Evolutionary conservation across 495 filamentous ascomycete species (phyloP).

Genomic region (Xanthoparmelia taractica): DNA sequence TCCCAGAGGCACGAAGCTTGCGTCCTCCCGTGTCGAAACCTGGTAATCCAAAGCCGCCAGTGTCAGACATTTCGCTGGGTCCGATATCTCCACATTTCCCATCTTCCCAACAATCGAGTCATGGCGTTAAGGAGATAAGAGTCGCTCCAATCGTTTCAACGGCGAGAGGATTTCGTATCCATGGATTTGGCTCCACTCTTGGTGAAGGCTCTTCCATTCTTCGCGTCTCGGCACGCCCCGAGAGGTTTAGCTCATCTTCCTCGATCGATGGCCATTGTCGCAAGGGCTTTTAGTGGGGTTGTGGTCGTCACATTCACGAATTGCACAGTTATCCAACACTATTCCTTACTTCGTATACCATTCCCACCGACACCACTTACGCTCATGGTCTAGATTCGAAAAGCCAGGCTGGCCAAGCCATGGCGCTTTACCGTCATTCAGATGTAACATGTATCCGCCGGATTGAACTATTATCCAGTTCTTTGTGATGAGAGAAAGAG

Average conservation of each 20-base stretch:
- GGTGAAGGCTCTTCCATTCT: background rate
- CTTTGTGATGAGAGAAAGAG: background rate
- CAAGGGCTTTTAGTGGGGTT: background rate
- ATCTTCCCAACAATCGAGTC: background rate
- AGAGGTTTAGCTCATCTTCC: background rate
- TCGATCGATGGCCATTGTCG: background rate
- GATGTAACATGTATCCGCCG: conserved; percentile 11
- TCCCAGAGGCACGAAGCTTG: conserved; percentile 5
- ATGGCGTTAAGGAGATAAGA: background rate
- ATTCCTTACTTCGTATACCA: background rate
- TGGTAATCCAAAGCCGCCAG: conserved; percentile 14
- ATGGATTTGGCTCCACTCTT: background rate
- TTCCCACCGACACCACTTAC: background rate
- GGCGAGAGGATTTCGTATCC: background rate
- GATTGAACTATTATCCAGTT: background rate
- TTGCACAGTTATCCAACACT: conserved; percentile 3
- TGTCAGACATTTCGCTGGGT: conserved; percentile 2
- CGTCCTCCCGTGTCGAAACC: conserved; percentile 20
- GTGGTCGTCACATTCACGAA: background rate
- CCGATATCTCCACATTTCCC: background rate
- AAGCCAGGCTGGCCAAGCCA: conserved; percentile 3
- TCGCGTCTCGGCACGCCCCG: conserved; percentile 2
- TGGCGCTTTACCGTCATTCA: conserved; percentile 7
- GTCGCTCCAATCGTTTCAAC: background rate
- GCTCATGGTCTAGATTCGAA: conserved; percentile 12